These are phyloP conservation scores for Phoma sp. DNA, from an alignment of 2,329 filamentous ascomycete genomes.

Conservation along the genomic window DNA sequence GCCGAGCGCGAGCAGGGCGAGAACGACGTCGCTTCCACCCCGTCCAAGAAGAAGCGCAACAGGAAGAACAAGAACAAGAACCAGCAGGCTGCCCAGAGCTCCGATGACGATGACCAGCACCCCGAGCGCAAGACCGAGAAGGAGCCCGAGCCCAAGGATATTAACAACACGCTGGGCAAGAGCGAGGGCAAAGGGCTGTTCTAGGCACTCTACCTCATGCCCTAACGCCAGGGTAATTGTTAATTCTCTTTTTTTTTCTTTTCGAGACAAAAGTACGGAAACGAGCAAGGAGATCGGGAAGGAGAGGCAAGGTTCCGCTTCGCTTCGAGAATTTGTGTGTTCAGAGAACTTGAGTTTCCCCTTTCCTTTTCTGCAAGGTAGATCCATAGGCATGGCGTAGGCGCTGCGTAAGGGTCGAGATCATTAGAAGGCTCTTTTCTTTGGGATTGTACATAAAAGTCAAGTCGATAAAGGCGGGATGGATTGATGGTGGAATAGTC, in stretches of 20 bases:
- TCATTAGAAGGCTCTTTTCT: background rate
- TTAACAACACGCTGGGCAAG: constrained; percentile 30
- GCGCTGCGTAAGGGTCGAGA: constrained; percentile 12
- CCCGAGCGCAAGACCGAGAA: constrained; percentile 24
- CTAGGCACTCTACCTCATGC: constrained; percentile 19
- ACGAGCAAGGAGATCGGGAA: background rate
- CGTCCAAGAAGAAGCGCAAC: constrained; percentile 17
- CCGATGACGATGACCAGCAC: constrained; percentile 22
- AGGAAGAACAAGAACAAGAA: constrained; percentile 23
- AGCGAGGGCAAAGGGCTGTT: constrained; percentile 30
- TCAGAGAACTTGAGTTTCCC: background rate
- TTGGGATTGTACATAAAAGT: constrained; percentile 1
- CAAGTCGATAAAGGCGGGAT: background rate
- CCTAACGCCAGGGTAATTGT: background rate
- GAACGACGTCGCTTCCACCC: constrained; percentile 14
- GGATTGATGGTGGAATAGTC: background rate
- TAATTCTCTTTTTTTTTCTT: too few relatives aligned
- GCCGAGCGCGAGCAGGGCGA: constrained; percentile 14
- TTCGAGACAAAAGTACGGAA: background rate
- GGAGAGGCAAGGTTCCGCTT: background rate
- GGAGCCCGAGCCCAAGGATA: constrained; percentile 34
- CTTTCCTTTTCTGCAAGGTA: background rate
- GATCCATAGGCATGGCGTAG: constrained; percentile 11
- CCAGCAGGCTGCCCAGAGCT: constrained; percentile 16
- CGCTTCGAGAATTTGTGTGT: constrained; percentile 5